Percentiles rank a stretch among this genome's conserved stretches.
Conservation (phyloP, 2,329 filamentous ascomycete genomes). For the Periconia digitata region DNA sequence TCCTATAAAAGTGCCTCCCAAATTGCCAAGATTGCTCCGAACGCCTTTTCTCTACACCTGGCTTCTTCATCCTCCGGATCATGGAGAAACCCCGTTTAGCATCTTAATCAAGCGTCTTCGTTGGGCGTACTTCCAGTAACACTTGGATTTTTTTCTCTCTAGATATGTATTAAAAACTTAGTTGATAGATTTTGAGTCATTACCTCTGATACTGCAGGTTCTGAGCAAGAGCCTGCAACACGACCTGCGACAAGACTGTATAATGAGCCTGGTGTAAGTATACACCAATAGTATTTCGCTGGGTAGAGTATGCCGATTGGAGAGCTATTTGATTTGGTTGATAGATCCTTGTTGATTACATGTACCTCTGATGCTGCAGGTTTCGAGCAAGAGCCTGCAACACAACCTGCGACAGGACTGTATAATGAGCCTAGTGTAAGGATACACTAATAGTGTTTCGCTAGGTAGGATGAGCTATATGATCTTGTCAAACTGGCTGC, state of each 20-base stretch:
- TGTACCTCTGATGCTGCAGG: constrained; percentile 6
- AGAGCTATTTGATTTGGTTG: constrained; percentile 50
- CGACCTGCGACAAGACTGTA: constrained; percentile 4
- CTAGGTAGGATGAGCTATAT: constrained; percentile 48
- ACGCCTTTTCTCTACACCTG: too few relatives aligned
- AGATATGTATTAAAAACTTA: too few relatives aligned
- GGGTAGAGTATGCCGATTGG: constrained; percentile 49
- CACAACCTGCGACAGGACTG: constrained; percentile 3
- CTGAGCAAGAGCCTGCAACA: constrained; percentile 4
- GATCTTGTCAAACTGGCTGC: constrained; percentile 44
- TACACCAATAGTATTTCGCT: constrained; percentile 12
- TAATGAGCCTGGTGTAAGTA: constrained; percentile 7
- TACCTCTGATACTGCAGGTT: constrained; percentile 5
- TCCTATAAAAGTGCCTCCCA: too few relatives aligned
- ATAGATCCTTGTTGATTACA: too few relatives aligned
- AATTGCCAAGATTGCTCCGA: too few relatives aligned
- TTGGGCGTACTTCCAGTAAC: too few relatives aligned
- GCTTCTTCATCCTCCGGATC: too few relatives aligned
- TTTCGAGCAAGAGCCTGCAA: constrained; percentile 5
- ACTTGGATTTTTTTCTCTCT: too few relatives aligned
- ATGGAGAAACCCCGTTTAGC: too few relatives aligned
- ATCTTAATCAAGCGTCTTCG: too few relatives aligned
- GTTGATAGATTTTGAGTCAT: too few relatives aligned
- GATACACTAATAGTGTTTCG: constrained; percentile 9
- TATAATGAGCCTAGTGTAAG: constrained; percentile 7